Base-by-base conservation (phyloP, 169 alveolate species). In the Eimeria praecox region DNA sequence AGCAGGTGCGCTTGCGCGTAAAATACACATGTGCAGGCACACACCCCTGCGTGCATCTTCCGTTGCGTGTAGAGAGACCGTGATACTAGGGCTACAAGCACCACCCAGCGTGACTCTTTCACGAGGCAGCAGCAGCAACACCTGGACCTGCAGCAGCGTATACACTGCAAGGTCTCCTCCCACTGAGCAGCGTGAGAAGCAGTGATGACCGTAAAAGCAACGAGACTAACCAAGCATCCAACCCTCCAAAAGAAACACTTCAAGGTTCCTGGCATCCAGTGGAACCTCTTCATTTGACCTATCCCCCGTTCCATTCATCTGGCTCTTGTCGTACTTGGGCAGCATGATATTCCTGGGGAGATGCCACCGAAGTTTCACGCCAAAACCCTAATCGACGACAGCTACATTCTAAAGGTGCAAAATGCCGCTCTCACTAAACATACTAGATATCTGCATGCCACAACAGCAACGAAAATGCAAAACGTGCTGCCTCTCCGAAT, bases 161-260 rank as follows among this genome's bases (percentile, higher is more conserved):
- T 38, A n/a, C 85, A 1, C 33, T n/a, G 52, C 54, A 3, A 33
- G 52, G n/a, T n/a, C n/a, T 54, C 35, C 35, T 8, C 86, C 86
- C 35, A 42, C 86, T 75, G 59, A 8, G 38, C 62, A 0, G 56
- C 59, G 42, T 20, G 20, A 6, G 78, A 1, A 33, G 10, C 3
- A 1, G 46, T n/a, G 78, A 46, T n/a, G 62, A 40, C 33, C 16
- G 59, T 62, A 42, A 42, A 18, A 62, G 62, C 59, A 44, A 62
- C 56, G n/a, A 82, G 52, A 30, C 90, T 82, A n/a, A 82, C 90
- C 90, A 20, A 82, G 90, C 90, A 82, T 82, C 90, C 90, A 82
- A 0, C 90, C 90, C n/a, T 82, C 90, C 73, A 82, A 49, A 9
- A 82, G 42, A n/a, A 82, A 82, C 46, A 82, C 90, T 2, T 82